Conservation (phyloP, 1,284 basidiomycete genomes). For the Retiboletus fuscus region DNA sequence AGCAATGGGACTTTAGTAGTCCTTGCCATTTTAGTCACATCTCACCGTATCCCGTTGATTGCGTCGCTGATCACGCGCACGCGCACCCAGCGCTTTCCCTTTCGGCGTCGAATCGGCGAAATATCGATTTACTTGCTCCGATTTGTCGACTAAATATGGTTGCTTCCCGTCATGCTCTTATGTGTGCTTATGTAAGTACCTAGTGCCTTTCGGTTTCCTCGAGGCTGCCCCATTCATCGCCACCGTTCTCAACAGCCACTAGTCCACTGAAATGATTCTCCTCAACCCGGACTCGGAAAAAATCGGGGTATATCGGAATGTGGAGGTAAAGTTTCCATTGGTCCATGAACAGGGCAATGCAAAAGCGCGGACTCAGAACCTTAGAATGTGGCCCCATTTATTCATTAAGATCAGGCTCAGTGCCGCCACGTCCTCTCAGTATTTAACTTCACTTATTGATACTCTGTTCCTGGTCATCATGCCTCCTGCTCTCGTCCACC, state of each 20-base stretch:
- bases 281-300: conserved; percentile 31
- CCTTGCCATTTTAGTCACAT: not conserved
- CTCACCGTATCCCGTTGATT: not conserved
- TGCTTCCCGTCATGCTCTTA: not conserved
- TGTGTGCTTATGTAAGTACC: conserved; percentile 27
- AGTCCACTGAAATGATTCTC: conserved; percentile 28
- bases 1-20: not conserved
- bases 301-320: conserved; percentile 33
- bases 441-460: conserved; percentile 36
- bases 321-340: conserved; percentile 40
- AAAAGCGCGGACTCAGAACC: conserved; percentile 20
- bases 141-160: conserved; percentile 21
- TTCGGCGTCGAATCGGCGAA: no score
- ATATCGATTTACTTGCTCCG: not conserved
- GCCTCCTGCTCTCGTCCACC: conserved; percentile 27
- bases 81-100: no score
- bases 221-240: conserved; percentile 40
- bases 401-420: conserved; percentile 31
- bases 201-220: conserved; percentile 34
- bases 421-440: conserved; percentile 25
- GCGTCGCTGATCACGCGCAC: no score
- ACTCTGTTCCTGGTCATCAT: conserved; percentile 15
- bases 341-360: conserved; percentile 39
- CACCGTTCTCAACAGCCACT: conserved; percentile 35
- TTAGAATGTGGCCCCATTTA: conserved; percentile 4